Evolutionary conservation across 352 stramenopile genomes (phyloP).

Genomic region (Pythium chondricola): DNA sequence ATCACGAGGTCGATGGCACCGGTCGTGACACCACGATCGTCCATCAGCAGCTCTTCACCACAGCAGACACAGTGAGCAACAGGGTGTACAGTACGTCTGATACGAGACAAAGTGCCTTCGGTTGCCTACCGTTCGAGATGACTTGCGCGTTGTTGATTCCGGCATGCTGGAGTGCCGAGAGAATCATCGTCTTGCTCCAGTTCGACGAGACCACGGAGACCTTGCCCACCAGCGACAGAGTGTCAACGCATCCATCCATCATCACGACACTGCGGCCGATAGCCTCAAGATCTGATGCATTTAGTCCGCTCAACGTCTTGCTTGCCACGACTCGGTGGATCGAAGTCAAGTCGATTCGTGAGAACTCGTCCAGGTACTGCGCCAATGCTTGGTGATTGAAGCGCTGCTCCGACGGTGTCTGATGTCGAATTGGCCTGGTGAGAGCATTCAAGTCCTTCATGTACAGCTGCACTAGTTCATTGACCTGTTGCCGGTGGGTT

Average conservation of each 20-base stretch:
- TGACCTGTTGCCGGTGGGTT: conserved; percentile 16
- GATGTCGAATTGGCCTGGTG: not conserved
- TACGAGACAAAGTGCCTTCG: not conserved
- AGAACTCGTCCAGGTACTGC: conserved; percentile 38
- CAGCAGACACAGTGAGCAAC: too few relatives aligned
- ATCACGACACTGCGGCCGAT: conserved; percentile 18
- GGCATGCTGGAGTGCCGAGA: conserved; percentile 14
- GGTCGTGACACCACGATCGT: conserved; percentile 33
- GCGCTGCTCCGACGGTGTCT: not conserved
- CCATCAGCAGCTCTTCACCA: conserved; percentile 39
- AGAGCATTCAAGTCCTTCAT: conserved; percentile 13
- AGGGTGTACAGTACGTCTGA: not conserved
- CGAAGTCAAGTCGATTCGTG: conserved; percentile 36
- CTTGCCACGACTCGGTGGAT: conserved; percentile 34
- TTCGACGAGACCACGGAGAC: conserved; percentile 57
- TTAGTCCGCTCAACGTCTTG: conserved; percentile 31
- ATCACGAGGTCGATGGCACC: conserved; percentile 44
- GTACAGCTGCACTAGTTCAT: conserved; percentile 34
- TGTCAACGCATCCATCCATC: conserved; percentile 24
- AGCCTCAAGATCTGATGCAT: conserved; percentile 4
- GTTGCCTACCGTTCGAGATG: conserved; percentile 47
- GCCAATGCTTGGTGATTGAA: conserved; percentile 34
- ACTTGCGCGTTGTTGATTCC: conserved; percentile 12
- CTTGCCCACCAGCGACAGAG: conserved; percentile 14
- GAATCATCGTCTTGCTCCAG: conserved; percentile 53